Evolutionary conservation across 805 yeast genomes (phyloP).

Genomic region (Pichia nanzhaoensis): DNA sequence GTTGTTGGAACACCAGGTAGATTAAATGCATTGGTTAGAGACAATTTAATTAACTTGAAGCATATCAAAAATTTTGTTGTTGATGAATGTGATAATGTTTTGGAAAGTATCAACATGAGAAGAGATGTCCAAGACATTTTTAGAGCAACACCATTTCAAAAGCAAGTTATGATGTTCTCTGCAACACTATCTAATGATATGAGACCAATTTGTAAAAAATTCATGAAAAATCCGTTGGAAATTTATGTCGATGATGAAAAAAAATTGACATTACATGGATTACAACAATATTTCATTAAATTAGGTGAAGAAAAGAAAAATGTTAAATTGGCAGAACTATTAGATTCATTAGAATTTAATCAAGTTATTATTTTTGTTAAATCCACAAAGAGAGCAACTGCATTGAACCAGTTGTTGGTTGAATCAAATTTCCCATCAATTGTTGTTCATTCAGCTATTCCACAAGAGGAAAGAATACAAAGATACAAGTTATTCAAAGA

Average conservation of each 20-base stretch:
- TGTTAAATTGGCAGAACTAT: conserved; percentile 82
- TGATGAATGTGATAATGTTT: conserved; percentile 97
- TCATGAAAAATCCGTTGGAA: conserved; percentile 96
- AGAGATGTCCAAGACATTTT: conserved; percentile 97
- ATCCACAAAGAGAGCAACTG: conserved; percentile 86
- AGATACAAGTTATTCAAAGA: conserved; percentile 95
- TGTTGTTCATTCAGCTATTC: conserved; percentile 91
- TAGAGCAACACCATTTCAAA: conserved; percentile 95
- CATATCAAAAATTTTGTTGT: conserved; percentile 91
- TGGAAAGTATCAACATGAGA: conserved; percentile 85
- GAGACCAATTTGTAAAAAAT: conserved; percentile 94
- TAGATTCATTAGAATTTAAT: conserved; percentile 93
- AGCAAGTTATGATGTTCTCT: conserved; percentile 99
- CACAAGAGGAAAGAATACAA: conserved; percentile 97
- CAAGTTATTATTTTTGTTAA: conserved; percentile 96
- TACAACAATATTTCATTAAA: conserved; percentile 93
- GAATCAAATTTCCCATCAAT: conserved; percentile 96
- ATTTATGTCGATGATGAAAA: conserved; percentile 97
- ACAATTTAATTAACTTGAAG: conserved; percentile 77
- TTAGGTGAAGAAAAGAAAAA: conserved; percentile 88
- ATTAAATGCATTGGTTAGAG: conserved; percentile 87
- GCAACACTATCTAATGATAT: conserved; percentile 93
- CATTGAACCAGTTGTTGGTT: conserved; percentile 79
- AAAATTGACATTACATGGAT: conserved; percentile 94
- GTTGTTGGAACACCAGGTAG: conserved; percentile 99